Conservation (phyloP, 345 rosid species). For the Corchorus capsularis region DNA sequence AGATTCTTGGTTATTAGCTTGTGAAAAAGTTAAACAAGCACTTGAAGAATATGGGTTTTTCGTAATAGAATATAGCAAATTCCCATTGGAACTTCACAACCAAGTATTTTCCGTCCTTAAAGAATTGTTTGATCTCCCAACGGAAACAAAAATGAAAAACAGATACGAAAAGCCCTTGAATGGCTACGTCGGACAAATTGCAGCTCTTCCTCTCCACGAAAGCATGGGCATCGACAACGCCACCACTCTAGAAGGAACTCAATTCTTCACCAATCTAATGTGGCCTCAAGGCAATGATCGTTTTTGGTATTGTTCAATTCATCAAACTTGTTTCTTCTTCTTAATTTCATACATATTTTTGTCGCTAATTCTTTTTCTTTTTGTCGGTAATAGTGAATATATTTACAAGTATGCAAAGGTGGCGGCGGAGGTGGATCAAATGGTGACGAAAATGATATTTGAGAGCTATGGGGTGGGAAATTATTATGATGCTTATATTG, state of each 20-base stretch:
- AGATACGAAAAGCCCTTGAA: constrained; percentile 55
- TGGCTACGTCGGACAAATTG: constrained; percentile 66
- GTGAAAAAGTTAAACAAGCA: constrained; percentile 47
- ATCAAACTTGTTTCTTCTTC: no score
- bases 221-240: constrained; percentile 71
- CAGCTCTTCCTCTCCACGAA: constrained; percentile 63
- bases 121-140: constrained; percentile 65
- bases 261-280: constrained; percentile 54
- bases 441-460: constrained; percentile 53
- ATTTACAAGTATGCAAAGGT: constrained; percentile 22
- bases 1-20: constrained; percentile 38
- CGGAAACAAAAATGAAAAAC: constrained; percentile 57
- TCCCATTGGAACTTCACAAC: constrained; percentile 34
- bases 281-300: constrained; percentile 67
- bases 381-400: constrained; percentile 11
- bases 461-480: constrained; percentile 51
- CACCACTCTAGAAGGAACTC: constrained; percentile 38
- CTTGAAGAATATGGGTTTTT: constrained; percentile 75
- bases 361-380: background rate
- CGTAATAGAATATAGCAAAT: constrained; percentile 39
- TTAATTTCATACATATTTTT: no score
- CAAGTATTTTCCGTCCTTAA: constrained; percentile 40
- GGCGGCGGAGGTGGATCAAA: constrained; percentile 44
- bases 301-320: constrained; percentile 46
- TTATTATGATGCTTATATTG: constrained; percentile 34